Evolutionary conservation across 1,284 basidiomycete species (phyloP), one percentile per base, ranked within the genome.

Genomic region (Porodaedalea pini): DNA sequence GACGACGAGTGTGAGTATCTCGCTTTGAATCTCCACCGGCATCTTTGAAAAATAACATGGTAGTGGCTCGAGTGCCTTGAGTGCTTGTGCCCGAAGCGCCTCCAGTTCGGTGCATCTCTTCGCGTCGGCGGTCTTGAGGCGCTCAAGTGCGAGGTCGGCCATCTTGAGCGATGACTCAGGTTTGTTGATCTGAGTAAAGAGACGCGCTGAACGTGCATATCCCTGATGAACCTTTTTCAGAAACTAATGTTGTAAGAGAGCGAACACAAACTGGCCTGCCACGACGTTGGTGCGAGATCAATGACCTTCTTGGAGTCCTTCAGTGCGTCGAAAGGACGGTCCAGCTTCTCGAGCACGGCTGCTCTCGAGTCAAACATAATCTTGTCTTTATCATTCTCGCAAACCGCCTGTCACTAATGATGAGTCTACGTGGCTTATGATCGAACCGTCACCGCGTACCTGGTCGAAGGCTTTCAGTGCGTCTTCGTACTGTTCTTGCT

Each of bases 321-420:
- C 8, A 92, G 73, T 0, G 86, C 87, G 15, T 84, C 79, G 60
- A 82, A 85, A 29, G 70, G 62, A 51, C 75, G 75, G 4, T 76
- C 79, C 1, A 86, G 75, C 61, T 78, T 83, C 64, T 86, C 80
- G 62, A 82, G 77, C 1, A 81, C 78, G 0, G 83, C 82, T 1
- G 88, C 85, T 19, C 89, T 81, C 23, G 86, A 86, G 64, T 91
- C 88, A 56, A 81, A 86, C 13, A 86, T 69, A 27, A 73, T 31
- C n/a, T 55, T 59, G 21, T 59, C 54, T n/a, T 58, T 40, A 10
- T 47, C 23, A 21, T 34, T 49, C 23, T 32, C 25, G 10, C 10
- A 19, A 43, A 58, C 36, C 11, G 57, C 57, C 57, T 58, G n/a
- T n/a, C n/a, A n/a, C n/a, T n/a, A n/a, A n/a, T n/a, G n/a, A n/a